Base-by-base conservation (phyloP, 148 eudicot species). In the Cornus controversa region DNA sequence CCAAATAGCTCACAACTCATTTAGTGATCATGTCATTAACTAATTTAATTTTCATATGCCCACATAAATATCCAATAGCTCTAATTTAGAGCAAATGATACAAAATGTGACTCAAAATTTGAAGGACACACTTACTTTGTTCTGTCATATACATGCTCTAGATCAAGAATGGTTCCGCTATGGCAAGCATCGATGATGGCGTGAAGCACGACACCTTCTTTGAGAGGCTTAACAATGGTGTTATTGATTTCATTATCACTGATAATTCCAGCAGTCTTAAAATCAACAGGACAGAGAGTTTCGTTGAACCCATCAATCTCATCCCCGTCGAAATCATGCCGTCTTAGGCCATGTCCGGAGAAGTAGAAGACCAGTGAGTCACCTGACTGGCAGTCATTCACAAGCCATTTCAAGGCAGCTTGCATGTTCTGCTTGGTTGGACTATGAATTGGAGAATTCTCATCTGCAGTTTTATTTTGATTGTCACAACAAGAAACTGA, bases 281-380 rank as follows among this genome's bases (percentile, higher is more conserved):
- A 92, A 84, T 92, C 97, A 67, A 91, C 79, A 18, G 97, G 97
- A 68, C 97, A 92, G 60, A 92, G 77, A 8, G 89, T 83, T 70
- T 90, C 92, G 66, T 92, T 93, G 71, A 83, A 86, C 20, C 92
- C 94, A 69, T 92, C 97, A 16, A 76, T 20, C 80, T 92, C 94
- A 54, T 91, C 97, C 4, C 72, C 72, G 16, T 68, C 71, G 47
- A 82, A 75, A 65, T 91, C 94, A 22, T 65, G 93, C 37, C 82
- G 90, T n/a, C 91, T 80, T 45, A 80, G 65, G 36, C 97, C 97
- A 75, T 92, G 97, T 9, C 97, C 97, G 7, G 97, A 91, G 81
- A 82, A 93, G 77, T 84, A 88, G 72, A 93, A 93, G 45, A 91
- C 94, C 85, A 93, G 65, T 16, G 94, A 93, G 82, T 93, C 97